These are phyloP conservation scores for Monocercomonoides exilis DNA, from an alignment of 78 protist species.

Conservation along the genomic window DNA sequence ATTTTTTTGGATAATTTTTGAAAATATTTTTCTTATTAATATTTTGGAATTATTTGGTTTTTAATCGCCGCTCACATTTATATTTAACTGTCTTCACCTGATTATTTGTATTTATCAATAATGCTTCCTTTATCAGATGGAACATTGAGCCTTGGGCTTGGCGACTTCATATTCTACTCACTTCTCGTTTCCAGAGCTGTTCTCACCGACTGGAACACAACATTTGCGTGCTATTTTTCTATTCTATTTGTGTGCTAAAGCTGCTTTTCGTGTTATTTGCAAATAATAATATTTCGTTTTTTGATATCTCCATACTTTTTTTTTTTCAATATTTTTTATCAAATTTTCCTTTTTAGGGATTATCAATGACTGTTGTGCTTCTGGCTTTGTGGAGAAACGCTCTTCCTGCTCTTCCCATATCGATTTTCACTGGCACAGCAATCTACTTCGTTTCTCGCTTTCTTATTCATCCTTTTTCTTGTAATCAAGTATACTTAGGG, in stretches of 20 bases:
- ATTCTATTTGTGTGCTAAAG: constrained; percentile 59
- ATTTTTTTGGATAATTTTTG: no score
- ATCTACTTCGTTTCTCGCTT: constrained; percentile 52
- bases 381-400: constrained; percentile 68
- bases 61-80: no score
- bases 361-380: constrained; percentile 51
- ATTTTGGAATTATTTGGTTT: no score
- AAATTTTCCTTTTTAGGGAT: constrained; percentile 37
- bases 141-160: constrained; percentile 85
- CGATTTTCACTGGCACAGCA: constrained; percentile 66
- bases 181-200: constrained; percentile 83
- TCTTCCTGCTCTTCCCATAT: constrained; percentile 92
- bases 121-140: no score
- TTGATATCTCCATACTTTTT: background rate
- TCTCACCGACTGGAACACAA: constrained; percentile 31
- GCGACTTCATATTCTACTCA: constrained; percentile 90
- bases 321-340: background rate
- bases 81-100: no score
- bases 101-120: no score
- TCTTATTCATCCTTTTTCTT: constrained; percentile 50
- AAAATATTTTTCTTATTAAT: no score
- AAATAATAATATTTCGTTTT: background rate
- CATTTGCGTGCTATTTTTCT: constrained; percentile 67
- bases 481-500: background rate
- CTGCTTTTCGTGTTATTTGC: no score